These are phyloP conservation scores for Catenaria anguillulae DNA, from an alignment of 371 early-diverging fungal genomes.

Conservation along the genomic window DNA sequence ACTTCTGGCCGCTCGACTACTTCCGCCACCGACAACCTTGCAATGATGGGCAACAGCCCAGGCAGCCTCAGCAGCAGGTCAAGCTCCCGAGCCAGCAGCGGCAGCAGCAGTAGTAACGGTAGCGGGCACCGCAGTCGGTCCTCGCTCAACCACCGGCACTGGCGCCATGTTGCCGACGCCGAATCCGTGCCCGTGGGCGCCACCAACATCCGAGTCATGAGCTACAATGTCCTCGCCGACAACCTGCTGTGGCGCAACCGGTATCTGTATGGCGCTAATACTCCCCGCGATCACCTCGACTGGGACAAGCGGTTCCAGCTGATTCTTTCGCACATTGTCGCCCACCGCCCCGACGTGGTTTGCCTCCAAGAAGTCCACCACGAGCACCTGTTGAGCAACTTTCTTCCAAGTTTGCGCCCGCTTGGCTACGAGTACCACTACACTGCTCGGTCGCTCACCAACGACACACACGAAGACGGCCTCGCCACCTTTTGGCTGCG, in stretches of 20 bases:
- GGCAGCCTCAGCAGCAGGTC: too few species aligned
- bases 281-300: too few species aligned
- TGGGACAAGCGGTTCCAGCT: neutral
- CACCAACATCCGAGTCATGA: neutral
- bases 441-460: neutral
- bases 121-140: too few species aligned
- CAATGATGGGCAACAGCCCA: too few species aligned
- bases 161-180: neutral
- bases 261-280: conserved; percentile 5
- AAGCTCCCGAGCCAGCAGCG: too few species aligned
- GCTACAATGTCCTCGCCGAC: conserved; percentile 5
- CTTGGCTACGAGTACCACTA: neutral
- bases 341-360: neutral
- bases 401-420: neutral
- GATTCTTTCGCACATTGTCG: neutral
- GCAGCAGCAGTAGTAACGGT: neutral
- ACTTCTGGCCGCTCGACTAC: too few species aligned
- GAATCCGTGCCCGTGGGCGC: neutral
- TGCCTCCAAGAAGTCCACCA: neutral
- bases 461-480: neutral
- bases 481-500: neutral
- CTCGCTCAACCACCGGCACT: neutral
- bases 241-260: conserved; percentile 1
- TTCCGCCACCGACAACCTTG: too few species aligned
- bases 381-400: neutral